Conservation (phyloP, 2,329 filamentous ascomycete genomes). For the Trichoderma brevicompactum region DNA sequence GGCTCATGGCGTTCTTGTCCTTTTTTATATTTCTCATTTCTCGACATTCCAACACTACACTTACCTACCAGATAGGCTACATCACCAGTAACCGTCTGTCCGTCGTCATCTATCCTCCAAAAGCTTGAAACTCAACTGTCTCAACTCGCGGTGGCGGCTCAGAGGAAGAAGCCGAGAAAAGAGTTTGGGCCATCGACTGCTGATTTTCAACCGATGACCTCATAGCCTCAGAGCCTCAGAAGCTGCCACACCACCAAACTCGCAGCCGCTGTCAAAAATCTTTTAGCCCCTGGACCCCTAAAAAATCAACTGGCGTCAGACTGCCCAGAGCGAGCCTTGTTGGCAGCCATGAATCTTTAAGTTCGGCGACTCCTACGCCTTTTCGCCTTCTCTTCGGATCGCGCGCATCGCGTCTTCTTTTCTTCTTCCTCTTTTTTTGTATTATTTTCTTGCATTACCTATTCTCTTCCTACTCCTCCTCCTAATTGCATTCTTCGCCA, state of each 20-base stretch:
- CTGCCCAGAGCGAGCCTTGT: background rate
- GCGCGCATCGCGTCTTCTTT: background rate
- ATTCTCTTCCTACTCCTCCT: background rate
- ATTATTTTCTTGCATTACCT: background rate
- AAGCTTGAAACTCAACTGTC: too few relatives aligned
- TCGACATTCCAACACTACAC: too few relatives aligned
- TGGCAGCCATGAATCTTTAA: constrained; percentile 11
- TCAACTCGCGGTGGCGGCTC: background rate
- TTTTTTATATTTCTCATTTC: too few relatives aligned
- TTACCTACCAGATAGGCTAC: too few relatives aligned
- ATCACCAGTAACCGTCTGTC: too few relatives aligned
- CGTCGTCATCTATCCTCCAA: too few relatives aligned
- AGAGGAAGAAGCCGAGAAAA: background rate
- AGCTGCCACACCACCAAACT: constrained; percentile 3
- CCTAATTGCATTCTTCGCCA: background rate
- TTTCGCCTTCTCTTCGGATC: background rate
- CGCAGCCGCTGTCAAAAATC: constrained; percentile 23
- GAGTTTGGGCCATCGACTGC: constrained; percentile 10
- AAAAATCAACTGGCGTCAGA: background rate
- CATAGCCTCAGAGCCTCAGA: constrained; percentile 17
- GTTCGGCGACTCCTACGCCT: background rate
- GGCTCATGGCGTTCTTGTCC: too few relatives aligned
- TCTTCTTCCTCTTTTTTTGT: constrained; percentile 6
- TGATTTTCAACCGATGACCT: constrained; percentile 25
- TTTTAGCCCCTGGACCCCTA: constrained; percentile 24